Base-by-base conservation (phyloP, 805 yeast species). In the Kodamaea lidongshanica region DNA sequence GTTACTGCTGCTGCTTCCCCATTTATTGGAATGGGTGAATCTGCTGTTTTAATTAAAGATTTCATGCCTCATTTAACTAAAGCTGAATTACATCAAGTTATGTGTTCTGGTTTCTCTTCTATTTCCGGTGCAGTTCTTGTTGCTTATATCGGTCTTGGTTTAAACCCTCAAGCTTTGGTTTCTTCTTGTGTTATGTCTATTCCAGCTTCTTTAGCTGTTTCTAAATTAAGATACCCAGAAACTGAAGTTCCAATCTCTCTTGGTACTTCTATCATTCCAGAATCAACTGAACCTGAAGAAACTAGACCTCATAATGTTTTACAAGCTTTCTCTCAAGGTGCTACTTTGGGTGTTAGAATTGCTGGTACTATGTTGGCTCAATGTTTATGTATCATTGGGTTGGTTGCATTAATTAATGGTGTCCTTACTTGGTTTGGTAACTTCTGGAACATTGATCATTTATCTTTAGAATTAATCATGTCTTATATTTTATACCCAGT, bases 171-270 rank as follows among this genome's bases (percentile, higher is more conserved):
- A 41, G 79, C 79, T 5, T 60, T 76, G 45, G 72, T 75, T 11
- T 69, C 78, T n/a, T 70, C 79, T 16, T 76, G 82, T 60, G 77
- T 76, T 31, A 75, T 75, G 82, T 74, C 80, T 2, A 74, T 75
- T 46, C 82, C 82, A 5, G 77, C 77, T 21, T 68, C 79, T 6
- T 54, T 75, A 36, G 78, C 79, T 3, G 70, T 74, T 13, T 69
- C 79, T 10, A 75, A 75, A 44, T 58, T 75, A 38, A 65, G 81
- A 46, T 58, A 54, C 39, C 82, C 82, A 10, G 82, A 75, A 44
- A 64, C 70, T 4, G 80, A 75, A 38, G 66, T 59, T 38, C 63
- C 80, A 3, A 41, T 74, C 26, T 66, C 79, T 16, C 48, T 60
- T 27, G 74, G 77, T 17, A 58, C 55, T 29, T 61, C 66, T 13